These are phyloP conservation scores for Alnus glutinosa DNA, from an alignment of 306 rosid genomes.

Conservation along the genomic window DNA sequence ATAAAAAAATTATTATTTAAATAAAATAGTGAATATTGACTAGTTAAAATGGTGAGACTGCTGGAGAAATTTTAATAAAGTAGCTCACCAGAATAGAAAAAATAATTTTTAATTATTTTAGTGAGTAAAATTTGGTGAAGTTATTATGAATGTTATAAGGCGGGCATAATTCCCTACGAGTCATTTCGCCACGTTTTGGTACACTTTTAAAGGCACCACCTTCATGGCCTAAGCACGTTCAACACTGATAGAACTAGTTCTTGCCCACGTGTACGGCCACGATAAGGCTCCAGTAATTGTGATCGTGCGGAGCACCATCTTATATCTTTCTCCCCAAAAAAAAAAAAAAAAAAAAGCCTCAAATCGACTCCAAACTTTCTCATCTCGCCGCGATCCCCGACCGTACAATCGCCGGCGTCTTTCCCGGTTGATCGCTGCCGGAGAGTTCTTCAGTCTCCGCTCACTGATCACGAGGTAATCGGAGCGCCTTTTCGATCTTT, in stretches of 20 bases:
- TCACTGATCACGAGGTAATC: slow-evolving; percentile 7
- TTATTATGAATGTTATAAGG: too few species aligned
- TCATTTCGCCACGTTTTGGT: not conserved
- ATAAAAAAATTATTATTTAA: too few species aligned
- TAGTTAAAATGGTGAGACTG: too few species aligned
- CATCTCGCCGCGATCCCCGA: slow-evolving; percentile 40
- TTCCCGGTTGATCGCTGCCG: slow-evolving; percentile 5
- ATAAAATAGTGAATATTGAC: too few species aligned
- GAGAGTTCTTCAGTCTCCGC: not conserved
- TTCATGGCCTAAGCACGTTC: not conserved
- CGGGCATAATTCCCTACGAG: not conserved
- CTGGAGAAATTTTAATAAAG: too few species aligned
- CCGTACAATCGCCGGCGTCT: slow-evolving; percentile 27
- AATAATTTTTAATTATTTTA: too few species aligned
- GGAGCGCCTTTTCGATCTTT: not conserved
- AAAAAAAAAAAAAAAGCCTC: not conserved
- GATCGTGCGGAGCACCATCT: slow-evolving; percentile 52
- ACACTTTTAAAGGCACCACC: not conserved
- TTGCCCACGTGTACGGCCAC: slow-evolving; percentile 41
- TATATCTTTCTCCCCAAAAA: slow-evolving; percentile 26
- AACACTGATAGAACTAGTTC: slow-evolving; percentile 14
- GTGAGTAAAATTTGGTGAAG: too few species aligned
- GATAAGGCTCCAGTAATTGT: slow-evolving; percentile 11
- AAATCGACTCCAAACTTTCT: slow-evolving; percentile 13
- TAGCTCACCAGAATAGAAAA: too few species aligned